These are phyloP conservation scores for Ajuga chamaepitys DNA, from an alignment of 257 asterid genomes.

Conservation along the genomic window DNA sequence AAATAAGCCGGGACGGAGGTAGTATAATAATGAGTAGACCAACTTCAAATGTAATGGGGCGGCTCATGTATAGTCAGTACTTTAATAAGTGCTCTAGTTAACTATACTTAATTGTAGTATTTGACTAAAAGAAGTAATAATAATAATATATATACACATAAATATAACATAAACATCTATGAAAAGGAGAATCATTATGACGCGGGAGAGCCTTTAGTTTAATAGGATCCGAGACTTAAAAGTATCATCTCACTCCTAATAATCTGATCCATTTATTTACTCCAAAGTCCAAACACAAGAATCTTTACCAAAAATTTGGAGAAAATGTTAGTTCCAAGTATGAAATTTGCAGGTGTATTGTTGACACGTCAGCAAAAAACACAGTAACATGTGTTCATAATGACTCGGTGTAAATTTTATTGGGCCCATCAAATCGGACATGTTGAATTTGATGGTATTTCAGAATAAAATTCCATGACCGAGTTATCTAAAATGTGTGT, in stretches of 20 bases:
- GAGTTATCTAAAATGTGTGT: too few species aligned
- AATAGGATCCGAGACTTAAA: not conserved
- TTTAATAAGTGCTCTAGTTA: not conserved
- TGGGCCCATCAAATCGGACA: too few species aligned
- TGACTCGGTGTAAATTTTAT: too few species aligned
- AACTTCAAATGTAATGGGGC: conserved; percentile 15
- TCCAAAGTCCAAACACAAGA: not conserved
- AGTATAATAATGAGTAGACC: too few species aligned
- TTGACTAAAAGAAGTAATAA: not conserved
- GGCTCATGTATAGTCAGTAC: conserved; percentile 1
- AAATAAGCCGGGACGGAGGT: too few species aligned
- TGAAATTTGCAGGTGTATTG: not conserved
- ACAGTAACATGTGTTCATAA: not conserved
- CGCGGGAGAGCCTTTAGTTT: conserved; percentile 2
- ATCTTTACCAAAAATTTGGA: too few species aligned
- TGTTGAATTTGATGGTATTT: too few species aligned
- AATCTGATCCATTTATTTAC: conserved; percentile 7
- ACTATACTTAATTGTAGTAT: not conserved
- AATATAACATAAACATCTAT: not conserved
- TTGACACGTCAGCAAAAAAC: not conserved
- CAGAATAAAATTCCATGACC: too few species aligned
- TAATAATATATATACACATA: not conserved
- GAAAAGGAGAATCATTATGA: conserved; percentile 4
- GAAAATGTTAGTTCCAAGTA: not conserved
- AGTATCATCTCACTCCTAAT: not conserved